Base-by-base conservation (phyloP, 2,329 filamentous ascomycete genomes). In the Aspergillus pseudoterreus region DNA sequence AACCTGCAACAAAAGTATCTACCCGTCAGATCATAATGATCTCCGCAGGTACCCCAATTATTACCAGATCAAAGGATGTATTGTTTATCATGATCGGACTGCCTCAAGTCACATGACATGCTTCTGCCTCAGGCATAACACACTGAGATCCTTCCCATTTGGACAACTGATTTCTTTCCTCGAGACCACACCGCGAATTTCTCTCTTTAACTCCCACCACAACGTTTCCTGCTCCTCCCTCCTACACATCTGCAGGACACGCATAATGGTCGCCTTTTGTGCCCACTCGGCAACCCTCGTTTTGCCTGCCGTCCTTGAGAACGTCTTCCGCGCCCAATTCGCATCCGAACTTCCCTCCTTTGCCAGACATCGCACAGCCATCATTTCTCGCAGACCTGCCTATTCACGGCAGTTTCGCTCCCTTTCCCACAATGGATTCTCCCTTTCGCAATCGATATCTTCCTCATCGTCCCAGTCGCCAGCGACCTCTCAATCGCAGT, bases 261-360 rank as follows among this genome's bases (percentile, higher is more conserved):
- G 15, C 21, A 42, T 10, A 11, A 67, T 68, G 63, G 51, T 53
- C 14, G 48, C 44, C 9, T 51, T 56, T 44, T 68, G 61, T 43
- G 33, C 56, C 43, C 54, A 58, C 3, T 63, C 65, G n/a, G 57
- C 63, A 2, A 64, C 47, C 11, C 43, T 67, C 49, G 57, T 60
- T 24, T 50, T 69, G 11, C 57, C 68, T 10, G 56, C 49, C 4
- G 38, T 64, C 9, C 49, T 69, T 12, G 60, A 57, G 46, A 59
- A 54, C 44, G 45, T 66, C 11, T 63, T 63, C 30, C 59, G 54
- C 36, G 55, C 62, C 8, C 61, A 68, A 30, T 45, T 61, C 38
- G 49, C 54, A 33, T 44, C 48, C 32, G 50, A 57, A 14, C 21
- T 57, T 42, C 46, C 52, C 45, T 48, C 43, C 44, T 43, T 50